Percentiles rank a stretch among this genome's conserved stretches.
These are phyloP conservation scores for Penicillium capsulatum DNA, from an alignment of 2,329 filamentous ascomycete genomes.

Conservation along the genomic window DNA sequence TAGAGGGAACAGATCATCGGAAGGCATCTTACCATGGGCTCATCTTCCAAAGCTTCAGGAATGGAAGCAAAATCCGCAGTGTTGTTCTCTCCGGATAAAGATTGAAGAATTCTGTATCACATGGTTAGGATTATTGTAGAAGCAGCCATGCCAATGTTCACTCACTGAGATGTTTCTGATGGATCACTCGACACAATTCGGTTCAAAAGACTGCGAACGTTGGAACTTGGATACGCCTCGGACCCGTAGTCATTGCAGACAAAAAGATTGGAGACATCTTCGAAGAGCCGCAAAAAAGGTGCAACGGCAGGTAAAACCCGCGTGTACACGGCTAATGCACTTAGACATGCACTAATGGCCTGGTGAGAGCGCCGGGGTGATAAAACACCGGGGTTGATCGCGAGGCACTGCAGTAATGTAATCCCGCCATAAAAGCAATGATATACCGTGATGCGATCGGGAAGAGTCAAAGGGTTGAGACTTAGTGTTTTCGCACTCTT, in stretches of 20 bases:
- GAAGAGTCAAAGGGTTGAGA: constrained; percentile 14
- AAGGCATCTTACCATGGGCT: constrained; percentile 3
- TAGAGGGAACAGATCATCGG: neutral
- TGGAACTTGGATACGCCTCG: constrained; percentile 1
- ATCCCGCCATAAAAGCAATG: constrained; percentile 18
- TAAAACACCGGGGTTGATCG: constrained; percentile 11
- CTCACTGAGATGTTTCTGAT: constrained; percentile 15
- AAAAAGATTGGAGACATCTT: constrained; percentile 15
- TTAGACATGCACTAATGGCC: constrained; percentile 18
- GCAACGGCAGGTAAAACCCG: constrained; percentile 11
- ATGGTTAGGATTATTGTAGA: no score
- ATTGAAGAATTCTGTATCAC: no score
- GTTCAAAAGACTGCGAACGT: constrained; percentile 10
- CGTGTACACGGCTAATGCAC: constrained; percentile 16
- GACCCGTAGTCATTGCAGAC: constrained; percentile 7
- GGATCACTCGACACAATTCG: constrained; percentile 18
- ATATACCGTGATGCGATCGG: constrained; percentile 15
- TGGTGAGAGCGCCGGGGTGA: constrained; percentile 9
- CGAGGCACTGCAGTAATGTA: constrained; percentile 17
- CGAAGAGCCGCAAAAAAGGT: constrained; percentile 16
- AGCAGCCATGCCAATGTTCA: constrained; percentile 1
- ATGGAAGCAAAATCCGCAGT: no score
- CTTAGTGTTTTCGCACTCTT: constrained; percentile 15
- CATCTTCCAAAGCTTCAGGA: neutral
- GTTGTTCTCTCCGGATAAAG: no score